Evolutionary conservation across 2,329 filamentous ascomycete species (phyloP).

Genomic region (Pseudogymnoascus sp.): DNA sequence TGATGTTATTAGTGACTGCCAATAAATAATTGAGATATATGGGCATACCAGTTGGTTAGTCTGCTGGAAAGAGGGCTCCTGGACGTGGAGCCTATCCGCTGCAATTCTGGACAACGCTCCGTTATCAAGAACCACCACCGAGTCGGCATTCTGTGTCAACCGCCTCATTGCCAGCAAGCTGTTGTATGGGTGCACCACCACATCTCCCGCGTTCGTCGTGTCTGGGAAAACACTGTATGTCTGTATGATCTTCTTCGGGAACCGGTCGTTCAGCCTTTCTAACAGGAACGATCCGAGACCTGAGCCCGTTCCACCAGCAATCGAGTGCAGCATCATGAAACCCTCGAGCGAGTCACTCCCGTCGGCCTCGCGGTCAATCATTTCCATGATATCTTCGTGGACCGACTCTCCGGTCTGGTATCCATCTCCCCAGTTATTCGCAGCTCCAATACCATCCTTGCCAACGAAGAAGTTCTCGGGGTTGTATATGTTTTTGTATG

Average conservation of each 20-base stretch:
- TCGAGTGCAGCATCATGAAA: constrained; percentile 98
- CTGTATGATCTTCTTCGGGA: constrained; percentile 98
- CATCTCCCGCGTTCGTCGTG: constrained; percentile 75
- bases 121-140: constrained; percentile 94
- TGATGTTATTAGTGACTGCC: constrained; percentile 12
- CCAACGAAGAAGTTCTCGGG: constrained; percentile 98
- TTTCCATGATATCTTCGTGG: constrained; percentile 96
- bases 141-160: constrained; percentile 92
- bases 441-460: constrained; percentile 86
- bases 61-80: constrained; percentile 92
- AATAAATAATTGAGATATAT: background rate
- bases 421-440: constrained; percentile 97
- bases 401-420: constrained; percentile 89
- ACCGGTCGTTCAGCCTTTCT: constrained; percentile 91
- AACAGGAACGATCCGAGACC: constrained; percentile 93
- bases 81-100: constrained; percentile 86
- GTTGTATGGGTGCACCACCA: constrained; percentile 98
- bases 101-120: constrained; percentile 89
- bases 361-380: constrained; percentile 97
- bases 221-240: constrained; percentile 98
- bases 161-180: constrained; percentile 86
- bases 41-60: constrained; percentile 78
- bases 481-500: constrained; percentile 98
- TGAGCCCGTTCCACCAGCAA: constrained; percentile 92
- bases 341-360: constrained; percentile 97